Base-by-base conservation (phyloP, 1,284 basidiomycete species). In the Trichosporon sp. region DNA sequence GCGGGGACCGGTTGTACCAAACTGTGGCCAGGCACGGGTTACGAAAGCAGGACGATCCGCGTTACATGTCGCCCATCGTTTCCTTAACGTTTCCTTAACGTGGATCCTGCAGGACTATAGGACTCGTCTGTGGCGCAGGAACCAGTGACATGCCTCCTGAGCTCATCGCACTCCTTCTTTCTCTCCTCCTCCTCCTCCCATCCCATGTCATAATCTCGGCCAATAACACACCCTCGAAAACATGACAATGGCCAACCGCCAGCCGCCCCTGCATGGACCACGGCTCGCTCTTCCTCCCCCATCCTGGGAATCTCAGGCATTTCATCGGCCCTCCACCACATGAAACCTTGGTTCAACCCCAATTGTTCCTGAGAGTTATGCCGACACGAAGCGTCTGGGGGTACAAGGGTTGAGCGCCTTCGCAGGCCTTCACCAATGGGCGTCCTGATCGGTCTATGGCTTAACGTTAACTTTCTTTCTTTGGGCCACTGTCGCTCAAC, bases 111-210 rank as follows among this genome's bases (percentile, higher is more conserved):
- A 63, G 59, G 59, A 63, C 59, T 4, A 10, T 14, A 32, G 16
- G 59, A 63, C 31, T 2, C 32, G 10, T 37, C 14, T 54, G 51
- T 54, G 59, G 31, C 59, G 59, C 59, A 63, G 59, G 59, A 63
- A 63, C 59, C 59, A 63, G 59, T 63, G 59, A 63, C 59, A 63
- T 63, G 59, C 59, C 59, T 32, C 21, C 59, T 37, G 35, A 32
- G 5, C 59, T 16, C 21, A 35, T 63, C 59, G 12, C 32, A 35
- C 56, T 32, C 56, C 56, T 19, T 12, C 51, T 54, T 16, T 19
- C 19, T 21, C 51, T 54, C 51, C 51, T 21, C 16, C 21, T 26
- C 21, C 51, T 8, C 21, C 51, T 26, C 51, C 43, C 43, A 46
- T 46, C 51, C 16, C 51, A 54, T 54, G 51, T 54, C 51, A 54